These are phyloP conservation scores for Cyclaneusma minus DNA, from an alignment of 2,329 filamentous ascomycete genomes.

Conservation along the genomic window DNA sequence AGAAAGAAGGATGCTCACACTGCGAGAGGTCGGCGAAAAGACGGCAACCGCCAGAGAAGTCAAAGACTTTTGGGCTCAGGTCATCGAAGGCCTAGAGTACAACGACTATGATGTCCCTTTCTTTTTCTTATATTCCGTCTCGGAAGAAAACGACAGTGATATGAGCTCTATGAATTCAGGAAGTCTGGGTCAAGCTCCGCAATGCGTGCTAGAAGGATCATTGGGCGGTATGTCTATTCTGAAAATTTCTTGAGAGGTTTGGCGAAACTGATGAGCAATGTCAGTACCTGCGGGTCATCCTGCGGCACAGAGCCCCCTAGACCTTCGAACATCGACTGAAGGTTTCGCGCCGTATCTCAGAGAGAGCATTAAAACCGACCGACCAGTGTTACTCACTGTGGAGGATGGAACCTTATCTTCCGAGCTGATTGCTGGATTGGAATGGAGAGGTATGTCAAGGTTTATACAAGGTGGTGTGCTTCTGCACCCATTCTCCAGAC, in stretches of 20 bases:
- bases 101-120: slow-evolving; percentile 68
- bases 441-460: too few relatives aligned
- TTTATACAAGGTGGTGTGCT: too few relatives aligned
- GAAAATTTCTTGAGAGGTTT: too few relatives aligned
- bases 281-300: slow-evolving; percentile 48
- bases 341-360: slow-evolving; percentile 66
- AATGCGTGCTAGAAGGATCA: slow-evolving; percentile 55
- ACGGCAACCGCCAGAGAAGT: slow-evolving; percentile 60
- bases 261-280: too few relatives aligned
- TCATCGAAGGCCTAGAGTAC: slow-evolving; percentile 52
- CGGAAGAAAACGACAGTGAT: slow-evolving; percentile 57
- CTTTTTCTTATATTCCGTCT: slow-evolving; percentile 60
- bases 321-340: slow-evolving; percentile 52
- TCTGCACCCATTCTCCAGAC: too few relatives aligned
- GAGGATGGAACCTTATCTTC: slow-evolving; percentile 49
- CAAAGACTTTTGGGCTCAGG: slow-evolving; percentile 57
- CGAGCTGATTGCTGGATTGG: slow-evolving; percentile 48
- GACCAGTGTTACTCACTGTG: slow-evolving; percentile 52
- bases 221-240: too few relatives aligned
- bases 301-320: slow-evolving; percentile 43
- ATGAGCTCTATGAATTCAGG: slow-evolving; percentile 56
- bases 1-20: slow-evolving; percentile 63
- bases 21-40: slow-evolving; percentile 63
- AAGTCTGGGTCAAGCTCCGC: slow-evolving; percentile 42
- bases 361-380: slow-evolving; percentile 54